A percentile compares a stretch with the other conserved stretches of the same genome.
Evolutionary conservation across 2,329 filamentous ascomycete genomes (phyloP).

Genomic region (Aspergillus brasiliensis): DNA sequence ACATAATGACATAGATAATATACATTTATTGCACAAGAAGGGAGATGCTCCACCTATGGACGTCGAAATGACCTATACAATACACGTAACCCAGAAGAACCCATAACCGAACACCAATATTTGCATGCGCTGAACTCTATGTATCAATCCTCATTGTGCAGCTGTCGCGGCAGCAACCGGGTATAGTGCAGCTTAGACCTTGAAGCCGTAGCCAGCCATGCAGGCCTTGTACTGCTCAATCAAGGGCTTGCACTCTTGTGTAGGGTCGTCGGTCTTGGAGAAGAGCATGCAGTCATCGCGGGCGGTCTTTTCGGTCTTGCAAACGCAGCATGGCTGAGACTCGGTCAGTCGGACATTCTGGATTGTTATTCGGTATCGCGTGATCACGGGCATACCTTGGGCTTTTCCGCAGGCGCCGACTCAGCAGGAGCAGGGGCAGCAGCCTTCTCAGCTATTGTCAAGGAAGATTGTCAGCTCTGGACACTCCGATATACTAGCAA

Average conservation of each 20-base stretch:
- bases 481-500: neutral
- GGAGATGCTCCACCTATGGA: slow-evolving; percentile 8
- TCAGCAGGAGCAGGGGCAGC: slow-evolving; percentile 24
- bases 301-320: slow-evolving; percentile 88
- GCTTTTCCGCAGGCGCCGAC: slow-evolving; percentile 36
- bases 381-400: slow-evolving; percentile 35
- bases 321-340: slow-evolving; percentile 88
- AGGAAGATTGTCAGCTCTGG: neutral
- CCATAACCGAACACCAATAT: slow-evolving; percentile 15
- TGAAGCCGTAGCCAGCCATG: slow-evolving; percentile 93
- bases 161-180: neutral
- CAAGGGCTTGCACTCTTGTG: slow-evolving; percentile 76
- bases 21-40: slow-evolving; percentile 13
- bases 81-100: slow-evolving; percentile 18
- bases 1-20: slow-evolving; percentile 7
- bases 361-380: neutral
- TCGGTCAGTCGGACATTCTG: slow-evolving; percentile 5
- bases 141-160: neutral
- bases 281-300: slow-evolving; percentile 99
- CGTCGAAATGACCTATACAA: slow-evolving; percentile 11
- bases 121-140: slow-evolving; percentile 7
- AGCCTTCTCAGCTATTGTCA: slow-evolving; percentile 24
- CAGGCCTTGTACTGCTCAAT: slow-evolving; percentile 86
- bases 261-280: slow-evolving; percentile 77
- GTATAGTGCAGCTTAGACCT: slow-evolving; percentile 43